Percentiles rank a stretch among this genome's conserved stretches.
phyloP scores from a whole-genome alignment of 2,329 filamentous ascomycete species.

The Fusarium dlaminii region DNA sequence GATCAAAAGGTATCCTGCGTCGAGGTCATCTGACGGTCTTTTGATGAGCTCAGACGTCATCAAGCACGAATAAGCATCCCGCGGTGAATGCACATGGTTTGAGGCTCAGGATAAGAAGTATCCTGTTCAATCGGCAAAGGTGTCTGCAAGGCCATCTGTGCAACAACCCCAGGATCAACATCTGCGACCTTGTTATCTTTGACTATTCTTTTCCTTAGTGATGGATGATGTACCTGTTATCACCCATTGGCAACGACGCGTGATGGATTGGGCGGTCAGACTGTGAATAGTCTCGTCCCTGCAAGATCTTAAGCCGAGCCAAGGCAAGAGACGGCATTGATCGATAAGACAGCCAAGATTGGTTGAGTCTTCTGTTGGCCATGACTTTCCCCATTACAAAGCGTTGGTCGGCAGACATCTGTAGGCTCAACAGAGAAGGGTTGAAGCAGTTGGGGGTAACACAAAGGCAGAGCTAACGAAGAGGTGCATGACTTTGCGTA shows the following conservation, averaged over 20 bases:
- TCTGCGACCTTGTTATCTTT: constrained; percentile 2
- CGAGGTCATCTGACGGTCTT: constrained; percentile 27
- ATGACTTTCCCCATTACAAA: background rate
- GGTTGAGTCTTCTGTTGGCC: background rate
- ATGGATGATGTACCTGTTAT: background rate
- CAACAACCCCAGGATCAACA: background rate
- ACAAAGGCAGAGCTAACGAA: constrained; percentile 21
- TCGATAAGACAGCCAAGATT: constrained; percentile 7
- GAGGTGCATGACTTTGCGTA: constrained; percentile 4
- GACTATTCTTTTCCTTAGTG: background rate
- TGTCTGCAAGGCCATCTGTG: constrained; percentile 9
- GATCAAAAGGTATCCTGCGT: background rate
- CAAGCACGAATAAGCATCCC: background rate
- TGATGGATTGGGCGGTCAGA: constrained; percentile 20
- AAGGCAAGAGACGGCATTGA: constrained; percentile 14
- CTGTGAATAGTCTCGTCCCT: background rate
- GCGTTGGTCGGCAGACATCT: background rate
- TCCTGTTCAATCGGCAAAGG: background rate
- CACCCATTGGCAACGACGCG: background rate
- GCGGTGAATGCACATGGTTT: background rate
- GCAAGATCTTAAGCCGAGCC: constrained; percentile 18
- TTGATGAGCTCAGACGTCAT: constrained; percentile 12
- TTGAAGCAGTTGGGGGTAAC: constrained; percentile 29
- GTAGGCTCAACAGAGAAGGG: constrained; percentile 13
- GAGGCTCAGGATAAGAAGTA: background rate